Base-by-base conservation (phyloP, 495 filamentous ascomycete species). In the Polyplosphaeria fusca region DNA sequence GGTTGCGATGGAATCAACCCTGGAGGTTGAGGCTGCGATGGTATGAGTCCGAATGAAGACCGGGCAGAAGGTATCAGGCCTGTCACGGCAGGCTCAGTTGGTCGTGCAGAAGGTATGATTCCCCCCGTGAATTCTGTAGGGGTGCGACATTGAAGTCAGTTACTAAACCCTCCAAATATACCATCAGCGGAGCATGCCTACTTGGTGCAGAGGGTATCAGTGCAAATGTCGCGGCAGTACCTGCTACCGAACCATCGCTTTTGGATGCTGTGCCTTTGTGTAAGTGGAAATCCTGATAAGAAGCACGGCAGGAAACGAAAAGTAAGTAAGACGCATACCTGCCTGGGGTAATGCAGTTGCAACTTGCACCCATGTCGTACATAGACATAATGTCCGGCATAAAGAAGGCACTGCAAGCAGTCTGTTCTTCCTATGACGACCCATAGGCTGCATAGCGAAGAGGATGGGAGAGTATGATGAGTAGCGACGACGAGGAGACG, bases 321-420 rank as follows among this genome's bases (percentile, higher is more conserved):
- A 19, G 32, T 20, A 37, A 14, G 16, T 41, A 32, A 32, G 44
- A 46, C 35, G 49, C 58, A 39, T 51, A 61, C 58, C 51, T 50
- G 18, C 58, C 27, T 56, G 51, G 37, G 52, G 58, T 18, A 50
- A 37, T 13, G 58, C 51, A 27, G 58, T 45, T 32, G 39, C 46
- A 28, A n/a, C 50, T 23, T 26, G 30, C 7, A 51, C 38, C 51
- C 58, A 61, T 56, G 46, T 30, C 38, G 51, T 26, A 35, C 30
- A 55, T 44, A 61, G n/a, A 52, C 50, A 61, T 46, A 55, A 28
- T 41, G 44, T 46, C 30, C 39, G 50, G 45, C 25, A 61, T 42
- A 61, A 45, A 26, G 25, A 51, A 37, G 25, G 40, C 40, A 51
- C 52, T 27, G 46, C 4, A 35, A 9, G 7, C 14, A 4, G 23